Evolutionary conservation across 257 asterid genomes (phyloP), one percentile per base, ranked within the genome.

Genomic region (Orobanche coerulescens): DNA sequence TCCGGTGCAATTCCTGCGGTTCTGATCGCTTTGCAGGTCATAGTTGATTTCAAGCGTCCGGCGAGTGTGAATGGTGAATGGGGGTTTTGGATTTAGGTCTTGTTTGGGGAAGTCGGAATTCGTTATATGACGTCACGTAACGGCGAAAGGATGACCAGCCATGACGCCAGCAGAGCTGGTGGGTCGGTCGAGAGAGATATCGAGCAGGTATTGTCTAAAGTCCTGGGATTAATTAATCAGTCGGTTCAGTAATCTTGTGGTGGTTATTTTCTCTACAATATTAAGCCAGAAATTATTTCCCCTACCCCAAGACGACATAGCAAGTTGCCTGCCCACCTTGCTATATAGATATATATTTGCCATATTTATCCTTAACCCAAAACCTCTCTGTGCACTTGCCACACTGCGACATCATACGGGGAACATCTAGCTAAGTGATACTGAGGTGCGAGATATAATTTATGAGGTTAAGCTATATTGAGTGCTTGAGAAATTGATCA

Each of bases 161-260:
- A 82, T 37, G 95, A 86, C 59, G 81, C 52, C 43, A 66, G 66
- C 64, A 70, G 86, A 64, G 68, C 78, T 75, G 88, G 79, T 66
- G 87, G 91, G 58, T 55, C 81, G 12, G 89, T 73, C 15, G 95
- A 83, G 75, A 86, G 93, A 72, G 95, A 86, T 71, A 78, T 78
- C 31, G 95, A 86, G 60, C 92, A 86, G 95, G 95, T 70, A 43
- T 20, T 23, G 11, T 65, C 50, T 68, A 24, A 26, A 36, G 58
- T 42, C 3, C 58, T 61, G 50, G 61, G 20, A 61, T 34, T 61
- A 31, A 67, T 63, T 74, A n/a, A 18, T 63, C 43, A 58, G 31
- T 74, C 13, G 3, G 28, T 67, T 48, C 28, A 19, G 36, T 34
- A 20, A 14, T 61, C 15, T 71, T n/a, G 8, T 55, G 37, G 18